Evolutionary conservation across 768 basidiomycete species (phyloP), one percentile per base, ranked within the genome.

Genomic region (Lentinula detonsa): DNA sequence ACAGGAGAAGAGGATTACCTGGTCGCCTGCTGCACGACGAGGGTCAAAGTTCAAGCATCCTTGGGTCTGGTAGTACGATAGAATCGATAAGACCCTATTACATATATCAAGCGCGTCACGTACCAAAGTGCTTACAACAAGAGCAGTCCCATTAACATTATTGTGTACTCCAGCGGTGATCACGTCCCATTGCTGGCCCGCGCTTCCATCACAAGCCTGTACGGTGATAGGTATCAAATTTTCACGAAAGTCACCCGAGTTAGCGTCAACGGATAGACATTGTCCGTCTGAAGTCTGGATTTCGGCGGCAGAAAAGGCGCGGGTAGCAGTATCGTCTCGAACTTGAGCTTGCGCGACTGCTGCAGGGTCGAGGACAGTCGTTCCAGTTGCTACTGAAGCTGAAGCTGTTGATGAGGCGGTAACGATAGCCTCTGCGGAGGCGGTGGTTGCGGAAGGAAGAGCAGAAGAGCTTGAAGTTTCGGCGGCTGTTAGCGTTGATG

Each of bases 1-100:
- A 56, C 68, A 69, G 8, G 68, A 67, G 65, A 69, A 69, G 28
- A 69, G 63, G 39, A 69, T 33, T 45, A 69, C 66, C 49, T 67
- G 66, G 61, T 69, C 60, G 11, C 68, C 68, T 33, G 59, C 56
- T 10, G 63, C 63, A 18, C 68, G 61, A 23, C 68, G 62, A 8
- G 62, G 60, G 57, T 69, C 68, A 37, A 69, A 67, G 62, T 69
- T 69, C 16, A 69, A 51, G 61, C 68, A 69, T n/a, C 66, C 68
- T 52, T 67, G 62, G 34, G 51, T 69, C 66, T 67, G 33, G 8
- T 34, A 28, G 28, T 33, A 5, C 7, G 7, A 16, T 59, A 28
- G 28, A 28, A 28, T 28, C 2, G 28, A 4, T 62, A 65, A 34
- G 46, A 39, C 3, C 4, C 3, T n/a, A 4, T 8, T 28, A 28